These are phyloP conservation scores for Gastrolobium bilobum DNA, from an alignment of 306 rosid genomes.

Conservation along the genomic window DNA sequence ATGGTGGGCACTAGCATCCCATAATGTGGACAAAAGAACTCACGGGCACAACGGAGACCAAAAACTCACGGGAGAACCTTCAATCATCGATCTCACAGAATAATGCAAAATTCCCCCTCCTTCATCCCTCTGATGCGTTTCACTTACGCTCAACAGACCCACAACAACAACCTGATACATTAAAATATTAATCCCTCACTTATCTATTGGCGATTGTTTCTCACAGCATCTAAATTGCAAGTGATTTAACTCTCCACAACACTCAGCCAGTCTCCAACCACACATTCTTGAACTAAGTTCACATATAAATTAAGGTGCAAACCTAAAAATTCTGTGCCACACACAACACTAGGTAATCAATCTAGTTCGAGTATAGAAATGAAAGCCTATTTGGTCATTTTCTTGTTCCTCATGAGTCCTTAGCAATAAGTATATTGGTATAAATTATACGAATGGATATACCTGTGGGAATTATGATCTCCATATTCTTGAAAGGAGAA, in stretches of 20 bases:
- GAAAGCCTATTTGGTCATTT: conserved; percentile 51
- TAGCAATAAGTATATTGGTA: background rate
- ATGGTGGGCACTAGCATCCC: conserved; percentile 45
- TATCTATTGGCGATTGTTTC: conserved; percentile 1
- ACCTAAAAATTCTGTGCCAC: conserved; percentile 42
- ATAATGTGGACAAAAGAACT: conserved; percentile 41
- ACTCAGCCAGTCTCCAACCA: conserved; percentile 1
- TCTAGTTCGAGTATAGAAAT: conserved; percentile 33
- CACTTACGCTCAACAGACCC: background rate
- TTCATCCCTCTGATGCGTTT: conserved; percentile 25
- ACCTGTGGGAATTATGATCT: background rate
- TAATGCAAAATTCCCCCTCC: background rate
- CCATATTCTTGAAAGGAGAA: too few relatives aligned
- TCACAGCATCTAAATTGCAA: conserved; percentile 1
- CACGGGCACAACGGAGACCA: conserved; percentile 53
- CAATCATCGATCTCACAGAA: conserved; percentile 38
- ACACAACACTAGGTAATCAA: background rate
- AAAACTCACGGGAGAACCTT: conserved; percentile 51
- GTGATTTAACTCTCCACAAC: background rate
- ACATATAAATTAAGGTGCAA: conserved; percentile 39
- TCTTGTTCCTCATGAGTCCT: conserved; percentile 22
- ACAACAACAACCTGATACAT: conserved; percentile 24
- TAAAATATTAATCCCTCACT: conserved; percentile 19
- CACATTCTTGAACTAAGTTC: conserved; percentile 12
- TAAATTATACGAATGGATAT: too few relatives aligned